A percentile compares a stretch with the other conserved stretches of the same genome.
Evolutionary conservation across 805 yeast species (phyloP).

Genomic region (Metschnikowia baotianmanensis): DNA sequence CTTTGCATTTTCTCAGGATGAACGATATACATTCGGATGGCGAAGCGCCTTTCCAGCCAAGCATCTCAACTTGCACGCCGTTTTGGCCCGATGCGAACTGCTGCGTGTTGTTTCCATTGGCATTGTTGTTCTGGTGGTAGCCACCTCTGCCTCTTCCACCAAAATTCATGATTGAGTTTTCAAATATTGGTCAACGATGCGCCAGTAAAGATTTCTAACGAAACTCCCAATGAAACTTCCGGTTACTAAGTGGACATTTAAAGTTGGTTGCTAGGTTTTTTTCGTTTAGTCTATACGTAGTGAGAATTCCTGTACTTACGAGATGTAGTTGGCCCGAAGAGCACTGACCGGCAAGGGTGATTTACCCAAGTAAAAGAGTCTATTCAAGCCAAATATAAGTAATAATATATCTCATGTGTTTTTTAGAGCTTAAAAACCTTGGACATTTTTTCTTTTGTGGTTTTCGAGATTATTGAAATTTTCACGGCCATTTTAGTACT

Average conservation of each 20-base stretch:
- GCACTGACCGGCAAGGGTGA: too few relatives aligned
- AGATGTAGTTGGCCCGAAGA: too few relatives aligned
- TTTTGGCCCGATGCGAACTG: background rate
- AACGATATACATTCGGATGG: constrained; percentile 67
- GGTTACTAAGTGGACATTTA: background rate
- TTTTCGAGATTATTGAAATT: too few relatives aligned
- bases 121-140: constrained; percentile 5
- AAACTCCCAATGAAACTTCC: too few relatives aligned
- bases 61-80: constrained; percentile 15
- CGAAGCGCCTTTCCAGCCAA: constrained; percentile 80
- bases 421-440: too few relatives aligned
- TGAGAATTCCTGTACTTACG: background rate
- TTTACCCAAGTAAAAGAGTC: too few relatives aligned
- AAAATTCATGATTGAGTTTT: constrained; percentile 6
- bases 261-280: background rate
- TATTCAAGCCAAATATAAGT: too few relatives aligned
- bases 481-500: too few relatives aligned
- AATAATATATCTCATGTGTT: too few relatives aligned
- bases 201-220: too few relatives aligned
- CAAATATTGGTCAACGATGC: background rate
- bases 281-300: background rate
- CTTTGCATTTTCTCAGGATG: constrained; percentile 62
- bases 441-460: too few relatives aligned
- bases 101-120: constrained; percentile 1
- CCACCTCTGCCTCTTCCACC: constrained; percentile 19